A percentile compares a stretch with the other conserved stretches of the same genome.
These are phyloP conservation scores for Gossypium herbaceum DNA, from an alignment of 345 rosid genomes.

Conservation along the genomic window DNA sequence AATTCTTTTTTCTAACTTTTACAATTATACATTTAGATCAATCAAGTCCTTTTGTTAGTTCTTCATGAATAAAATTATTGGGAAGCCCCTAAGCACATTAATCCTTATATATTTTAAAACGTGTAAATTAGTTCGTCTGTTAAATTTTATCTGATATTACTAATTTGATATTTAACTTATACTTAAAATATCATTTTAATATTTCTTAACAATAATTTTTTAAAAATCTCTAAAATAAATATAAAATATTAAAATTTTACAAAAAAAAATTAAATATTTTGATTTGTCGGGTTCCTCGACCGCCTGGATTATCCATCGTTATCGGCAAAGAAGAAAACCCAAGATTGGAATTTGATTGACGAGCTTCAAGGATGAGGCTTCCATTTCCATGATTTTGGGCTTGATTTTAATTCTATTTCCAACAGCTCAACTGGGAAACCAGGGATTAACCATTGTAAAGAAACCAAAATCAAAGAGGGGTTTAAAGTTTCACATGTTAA, in stretches of 20 bases:
- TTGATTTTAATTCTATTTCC: neutral
- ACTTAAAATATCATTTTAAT: no score
- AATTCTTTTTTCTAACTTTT: no score
- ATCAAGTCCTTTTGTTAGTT: no score
- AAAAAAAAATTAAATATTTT: neutral
- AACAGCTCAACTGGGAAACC: neutral
- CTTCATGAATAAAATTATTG: no score
- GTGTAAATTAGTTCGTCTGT: fast-evolving
- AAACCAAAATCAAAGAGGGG: neutral
- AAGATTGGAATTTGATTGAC: neutral
- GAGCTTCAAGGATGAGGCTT: neutral
- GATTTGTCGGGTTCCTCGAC: neutral
- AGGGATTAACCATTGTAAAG: neutral
- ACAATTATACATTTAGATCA: no score
- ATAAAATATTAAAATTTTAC: no score
- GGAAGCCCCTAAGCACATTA: no score
- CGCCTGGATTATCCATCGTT: neutral
- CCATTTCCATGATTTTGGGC: neutral
- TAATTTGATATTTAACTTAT: no score
- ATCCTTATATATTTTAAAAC: no score
- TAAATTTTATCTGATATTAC: no score
- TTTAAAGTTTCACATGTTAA: neutral
- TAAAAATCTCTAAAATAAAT: no score
- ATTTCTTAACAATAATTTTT: no score
- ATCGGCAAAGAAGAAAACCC: neutral